Base-by-base conservation (phyloP, 352 stramenopile genomes). In the Pythium monospermum region DNA sequence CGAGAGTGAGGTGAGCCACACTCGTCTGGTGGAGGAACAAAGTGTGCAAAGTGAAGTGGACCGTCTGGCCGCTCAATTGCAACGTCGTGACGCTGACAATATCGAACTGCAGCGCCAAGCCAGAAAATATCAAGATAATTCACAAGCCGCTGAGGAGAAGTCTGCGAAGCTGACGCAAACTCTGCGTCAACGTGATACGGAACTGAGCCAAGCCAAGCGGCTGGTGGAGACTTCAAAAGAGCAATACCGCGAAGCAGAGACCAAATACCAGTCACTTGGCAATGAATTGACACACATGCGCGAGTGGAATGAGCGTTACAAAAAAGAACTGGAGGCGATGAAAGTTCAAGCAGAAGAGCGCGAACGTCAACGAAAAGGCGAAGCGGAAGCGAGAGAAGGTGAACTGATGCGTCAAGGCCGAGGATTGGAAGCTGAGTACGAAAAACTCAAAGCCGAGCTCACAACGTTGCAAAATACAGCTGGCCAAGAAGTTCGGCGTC, bases 401-500 rank as follows among this genome's bases (percentile, higher is more conserved):
- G 56, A 64, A 16, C 27, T 64, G 27, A 53, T 64, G 35, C 41
- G 56, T 15, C 48, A 64, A 54, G 56, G 56, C 6, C 41, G 56
- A n/a, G 56, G 56, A 11, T 43, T 64, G 18, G 56, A 64, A 54
- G 56, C 72, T 19, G 66, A 68, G 30, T 62, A 84, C n/a, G 73
- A 83, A 46, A 61, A 64, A 13, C 44, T 73, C 19, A 64, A 68
- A 33, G 40, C 22, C 21, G 67, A 84, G 0, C 60, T 83, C 36
- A 58, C 68, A 19, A 66, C 52, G 21, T 65, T 69, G 4, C 44
- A 84, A 23, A 42, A 67, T 13, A 65, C 80, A 32, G 73, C 80
- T 44, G 57, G 67, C 35, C 63, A 73, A 16, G 77, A 80, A 21
- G 59, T 59, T 15, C 57, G 59, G 13, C 66, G 65, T n/a, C 57